Conservation (phyloP, 768 basidiomycete species). For the Auricularia cornea region DNA sequence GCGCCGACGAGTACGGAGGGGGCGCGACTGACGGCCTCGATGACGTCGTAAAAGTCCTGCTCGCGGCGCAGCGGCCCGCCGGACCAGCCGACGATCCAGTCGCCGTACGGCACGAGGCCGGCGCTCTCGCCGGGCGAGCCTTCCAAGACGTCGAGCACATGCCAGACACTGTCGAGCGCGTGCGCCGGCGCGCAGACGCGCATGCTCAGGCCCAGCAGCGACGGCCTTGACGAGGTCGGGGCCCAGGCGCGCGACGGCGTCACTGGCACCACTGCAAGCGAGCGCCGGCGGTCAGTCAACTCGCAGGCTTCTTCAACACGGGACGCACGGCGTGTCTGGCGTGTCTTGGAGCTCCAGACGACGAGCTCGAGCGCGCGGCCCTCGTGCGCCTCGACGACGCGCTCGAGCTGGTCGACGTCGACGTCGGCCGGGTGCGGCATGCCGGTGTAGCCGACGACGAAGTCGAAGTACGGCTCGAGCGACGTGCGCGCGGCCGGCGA, state of each 20-base stretch:
- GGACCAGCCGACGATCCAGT: no score
- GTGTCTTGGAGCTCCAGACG: slow-evolving; percentile 79
- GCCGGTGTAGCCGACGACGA: slow-evolving; percentile 29
- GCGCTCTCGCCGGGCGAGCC: slow-evolving; percentile 95
- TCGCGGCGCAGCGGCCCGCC: slow-evolving; percentile 86
- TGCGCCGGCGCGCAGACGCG: slow-evolving; percentile 85
- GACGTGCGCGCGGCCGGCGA: slow-evolving; percentile 31
- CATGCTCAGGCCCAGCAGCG: slow-evolving; percentile 87
- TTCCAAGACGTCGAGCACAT: slow-evolving; percentile 93
- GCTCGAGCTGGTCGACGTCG: slow-evolving; percentile 62
- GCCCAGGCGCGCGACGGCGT: slow-evolving; percentile 83
- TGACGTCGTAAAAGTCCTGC: slow-evolving; percentile 93
- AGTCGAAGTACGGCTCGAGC: slow-evolving; percentile 42
- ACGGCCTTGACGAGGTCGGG: slow-evolving; percentile 53
- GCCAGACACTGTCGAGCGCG: slow-evolving; percentile 95
- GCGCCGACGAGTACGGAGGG: slow-evolving; percentile 1
- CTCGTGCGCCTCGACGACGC: slow-evolving; percentile 77
- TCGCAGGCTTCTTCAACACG: neutral
- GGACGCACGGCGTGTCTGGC: slow-evolving; percentile 55
- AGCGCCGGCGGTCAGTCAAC: neutral
- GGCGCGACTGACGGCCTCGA: slow-evolving; percentile 65
- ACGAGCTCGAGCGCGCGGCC: slow-evolving; percentile 58
- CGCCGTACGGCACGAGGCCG: slow-evolving; percentile 88
- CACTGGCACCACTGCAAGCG: slow-evolving; percentile 63
- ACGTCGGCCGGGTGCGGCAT: slow-evolving; percentile 26